Conservation (phyloP, 2,329 filamentous ascomycete genomes). For the Dryadomyces sulphureus region DNA sequence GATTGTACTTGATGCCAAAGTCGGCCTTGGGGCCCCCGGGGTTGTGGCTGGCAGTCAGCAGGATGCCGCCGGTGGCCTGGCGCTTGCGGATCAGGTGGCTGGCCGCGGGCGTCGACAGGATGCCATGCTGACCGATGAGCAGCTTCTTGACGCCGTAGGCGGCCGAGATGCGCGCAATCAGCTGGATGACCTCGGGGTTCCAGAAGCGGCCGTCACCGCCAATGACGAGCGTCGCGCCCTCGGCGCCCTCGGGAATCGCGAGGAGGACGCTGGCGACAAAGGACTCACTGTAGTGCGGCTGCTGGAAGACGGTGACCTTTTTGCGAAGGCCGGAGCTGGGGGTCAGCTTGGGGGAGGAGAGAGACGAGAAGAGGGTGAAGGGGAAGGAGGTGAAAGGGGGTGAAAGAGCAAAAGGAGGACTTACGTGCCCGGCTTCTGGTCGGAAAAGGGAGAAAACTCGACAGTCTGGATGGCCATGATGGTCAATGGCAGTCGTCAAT, state of each 20-base stretch:
- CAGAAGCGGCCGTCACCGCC: conserved; percentile 94
- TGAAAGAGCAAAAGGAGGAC: conserved; percentile 25
- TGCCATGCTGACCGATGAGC: conserved; percentile 87
- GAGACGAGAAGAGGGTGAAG: conserved; percentile 1
- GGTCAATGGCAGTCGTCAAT: not conserved
- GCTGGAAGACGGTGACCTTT: conserved; percentile 96
- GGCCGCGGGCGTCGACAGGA: conserved; percentile 89
- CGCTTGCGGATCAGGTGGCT: conserved; percentile 91
- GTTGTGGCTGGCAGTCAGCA: conserved; percentile 96
- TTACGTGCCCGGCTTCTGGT: conserved; percentile 99
- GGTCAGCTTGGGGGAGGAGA: not conserved
- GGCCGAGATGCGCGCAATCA: conserved; percentile 93
- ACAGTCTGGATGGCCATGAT: conserved; percentile 46
- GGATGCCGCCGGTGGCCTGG: conserved; percentile 89
- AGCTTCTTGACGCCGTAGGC: conserved; percentile 99
- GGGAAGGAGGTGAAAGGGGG: not conserved
- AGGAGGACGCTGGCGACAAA: conserved; percentile 90
- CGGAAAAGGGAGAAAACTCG: conserved; percentile 69
- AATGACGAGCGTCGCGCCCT: conserved; percentile 80
- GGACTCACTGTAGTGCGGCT: conserved; percentile 88
- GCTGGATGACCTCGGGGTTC: conserved; percentile 91
- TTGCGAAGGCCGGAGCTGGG: conserved; percentile 98
- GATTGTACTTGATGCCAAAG: conserved; percentile 99
- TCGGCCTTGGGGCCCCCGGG: conserved; percentile 88
- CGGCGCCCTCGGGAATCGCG: conserved; percentile 85